Conservation (phyloP, 352 stramenopile genomes). For the Elongisporangium senticosum region DNA sequence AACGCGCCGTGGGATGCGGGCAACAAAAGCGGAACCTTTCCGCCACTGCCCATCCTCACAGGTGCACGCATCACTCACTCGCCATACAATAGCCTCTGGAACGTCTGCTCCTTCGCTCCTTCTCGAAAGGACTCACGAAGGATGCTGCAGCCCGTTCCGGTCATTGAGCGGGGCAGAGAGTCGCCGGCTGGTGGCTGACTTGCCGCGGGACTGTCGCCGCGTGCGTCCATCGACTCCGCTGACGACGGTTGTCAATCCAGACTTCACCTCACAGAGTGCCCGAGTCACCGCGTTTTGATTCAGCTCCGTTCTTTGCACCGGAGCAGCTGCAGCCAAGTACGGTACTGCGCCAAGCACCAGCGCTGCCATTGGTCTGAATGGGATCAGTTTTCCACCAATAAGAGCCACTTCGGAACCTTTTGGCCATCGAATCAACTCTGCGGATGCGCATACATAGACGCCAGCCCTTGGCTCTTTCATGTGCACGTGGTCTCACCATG, state of each 20-base stretch:
- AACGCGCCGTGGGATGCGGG: neutral
- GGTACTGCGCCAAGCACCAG: neutral
- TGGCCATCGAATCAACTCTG: neutral
- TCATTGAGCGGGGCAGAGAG: neutral
- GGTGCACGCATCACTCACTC: neutral
- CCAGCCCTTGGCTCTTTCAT: neutral
- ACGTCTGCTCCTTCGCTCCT: neutral
- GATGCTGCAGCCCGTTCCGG: neutral
- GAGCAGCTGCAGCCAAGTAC: neutral
- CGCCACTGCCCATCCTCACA: neutral
- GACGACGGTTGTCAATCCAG: neutral
- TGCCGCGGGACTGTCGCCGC: neutral
- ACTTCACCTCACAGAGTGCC: neutral
- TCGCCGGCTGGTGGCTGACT: neutral
- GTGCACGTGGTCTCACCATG: neutral
- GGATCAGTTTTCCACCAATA: neutral
- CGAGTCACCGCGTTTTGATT: neutral
- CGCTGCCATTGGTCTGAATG: neutral
- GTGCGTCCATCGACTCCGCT: neutral
- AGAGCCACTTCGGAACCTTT: neutral
- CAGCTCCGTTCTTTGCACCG: neutral
- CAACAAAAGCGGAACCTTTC: neutral
- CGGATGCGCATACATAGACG: neutral
- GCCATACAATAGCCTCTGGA: neutral
- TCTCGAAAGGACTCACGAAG: neutral